A percentile compares a stretch with the other conserved stretches of the same genome.
Conservation (phyloP, 768 basidiomycete genomes). For the Boletus tylopilopsis region DNA sequence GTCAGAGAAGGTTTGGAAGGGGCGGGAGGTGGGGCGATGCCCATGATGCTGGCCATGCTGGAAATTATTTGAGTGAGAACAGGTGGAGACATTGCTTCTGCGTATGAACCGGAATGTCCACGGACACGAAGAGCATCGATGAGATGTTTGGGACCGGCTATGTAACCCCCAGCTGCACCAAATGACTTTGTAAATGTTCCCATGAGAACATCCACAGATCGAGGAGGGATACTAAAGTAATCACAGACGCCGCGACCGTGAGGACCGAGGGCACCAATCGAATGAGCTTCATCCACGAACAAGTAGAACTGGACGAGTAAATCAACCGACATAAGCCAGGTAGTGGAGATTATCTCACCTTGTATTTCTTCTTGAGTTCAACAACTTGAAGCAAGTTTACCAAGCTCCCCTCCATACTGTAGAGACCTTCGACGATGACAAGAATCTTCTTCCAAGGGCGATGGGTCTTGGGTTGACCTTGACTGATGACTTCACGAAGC, state of each 20-base stretch:
- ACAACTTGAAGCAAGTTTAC: slow-evolving; percentile 79
- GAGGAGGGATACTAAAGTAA: slow-evolving; percentile 85
- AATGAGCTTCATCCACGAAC: slow-evolving; percentile 96
- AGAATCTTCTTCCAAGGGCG: slow-evolving; percentile 99
- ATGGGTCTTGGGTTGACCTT: slow-evolving; percentile 97
- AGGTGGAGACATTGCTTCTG: slow-evolving; percentile 87
- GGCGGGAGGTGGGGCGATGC: slow-evolving; percentile 45
- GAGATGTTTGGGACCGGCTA: slow-evolving; percentile 76
- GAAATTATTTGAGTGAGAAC: slow-evolving; percentile 89
- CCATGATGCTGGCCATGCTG: slow-evolving; percentile 97
- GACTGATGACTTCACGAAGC: slow-evolving; percentile 87
- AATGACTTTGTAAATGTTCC: slow-evolving; percentile 98
- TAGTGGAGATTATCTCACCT: slow-evolving; percentile 48
- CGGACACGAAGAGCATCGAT: slow-evolving; percentile 79
- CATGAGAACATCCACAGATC: slow-evolving; percentile 89
- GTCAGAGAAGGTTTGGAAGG: slow-evolving; percentile 24
- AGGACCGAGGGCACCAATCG: slow-evolving; percentile 92
- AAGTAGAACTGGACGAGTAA: slow-evolving; percentile 72
- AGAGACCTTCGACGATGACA: slow-evolving; percentile 90
- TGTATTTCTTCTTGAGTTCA: slow-evolving; percentile 90
- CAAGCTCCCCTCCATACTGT: slow-evolving; percentile 98
- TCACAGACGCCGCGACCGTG: slow-evolving; percentile 93
- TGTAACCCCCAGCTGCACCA: slow-evolving; percentile 92
- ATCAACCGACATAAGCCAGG: background rate
- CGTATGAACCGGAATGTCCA: slow-evolving; percentile 80